Base-by-base conservation (phyloP, 495 filamentous ascomycete genomes). In the Achaetomiella virescens region DNA sequence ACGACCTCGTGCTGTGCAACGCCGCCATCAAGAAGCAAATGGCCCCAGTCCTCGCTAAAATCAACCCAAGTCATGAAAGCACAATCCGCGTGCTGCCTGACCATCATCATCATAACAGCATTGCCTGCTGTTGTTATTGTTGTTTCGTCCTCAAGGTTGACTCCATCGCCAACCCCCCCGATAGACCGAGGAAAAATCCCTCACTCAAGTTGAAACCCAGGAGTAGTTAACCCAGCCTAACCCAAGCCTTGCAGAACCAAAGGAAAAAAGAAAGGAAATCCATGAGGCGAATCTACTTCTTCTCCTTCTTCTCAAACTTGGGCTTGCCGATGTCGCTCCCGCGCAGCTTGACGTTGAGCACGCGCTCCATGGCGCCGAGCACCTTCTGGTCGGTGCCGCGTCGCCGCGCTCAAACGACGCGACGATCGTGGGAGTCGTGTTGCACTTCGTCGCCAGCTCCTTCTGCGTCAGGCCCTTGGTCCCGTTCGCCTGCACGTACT, bases 401-500 rank as follows among this genome's bases (percentile, higher is more conserved):
- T 82, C 80, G 52, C 90, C 90, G 53, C 82, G 78, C 84, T 97
- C 91, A 65, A 92, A 90, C 67, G 90, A 85, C 67, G 88, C 87
- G 57, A 97, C 77, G 59, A 91, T 76, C 58, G 81, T 81, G 36
- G 80, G 79, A 43, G 89, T 91, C 57, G 87, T 90, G 78, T 96
- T 96, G 77, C 89, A 90, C 79, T 91, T 92, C 60, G 85, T 92
- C 47, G 91, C 95, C 40, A 97, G 84, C 63, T 97, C 91, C 78
- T 93, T 95, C 80, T 97, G 93, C 33, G 91, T 93, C 87, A 97
- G 88, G 37, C 61, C 63, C 76, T 93, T 91, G 55, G 35, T 37
- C 40, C 60, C 62, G 84, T 66, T 83, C 87, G 59, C n/a, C 15
- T 51, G 38, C 21, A 35, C 31, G 77, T 75, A 88, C 70, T 76